A percentile compares a stretch with the other conserved stretches of the same genome.
Evolutionary conservation across 345 rosid genomes (phyloP).

Genomic region (Pistacia atlantica): DNA sequence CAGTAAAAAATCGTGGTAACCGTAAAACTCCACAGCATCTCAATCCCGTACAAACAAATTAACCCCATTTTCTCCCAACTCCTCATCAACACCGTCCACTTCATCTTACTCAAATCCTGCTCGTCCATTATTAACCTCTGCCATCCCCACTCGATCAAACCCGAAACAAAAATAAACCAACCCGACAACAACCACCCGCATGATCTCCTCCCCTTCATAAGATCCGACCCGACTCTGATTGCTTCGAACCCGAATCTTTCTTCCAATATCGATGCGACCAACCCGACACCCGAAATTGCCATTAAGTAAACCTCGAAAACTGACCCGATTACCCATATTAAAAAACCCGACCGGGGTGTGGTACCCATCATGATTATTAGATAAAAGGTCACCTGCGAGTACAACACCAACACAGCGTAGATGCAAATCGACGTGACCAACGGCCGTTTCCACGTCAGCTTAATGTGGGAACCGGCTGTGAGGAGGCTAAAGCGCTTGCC

Average conservation of each 20-base stretch:
- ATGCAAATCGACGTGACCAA: constrained; percentile 53
- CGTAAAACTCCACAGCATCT: constrained; percentile 61
- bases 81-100: constrained; percentile 38
- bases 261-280: constrained; percentile 70
- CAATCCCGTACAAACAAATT: constrained; percentile 51
- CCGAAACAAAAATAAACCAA: constrained; percentile 42
- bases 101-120: constrained; percentile 29
- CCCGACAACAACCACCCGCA: constrained; percentile 58
- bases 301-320: constrained; percentile 57
- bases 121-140: constrained; percentile 43
- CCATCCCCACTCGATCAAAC: constrained; percentile 54
- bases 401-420: constrained; percentile 46
- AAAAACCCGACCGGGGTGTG: constrained; percentile 25
- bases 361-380: constrained; percentile 29
- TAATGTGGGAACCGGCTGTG: constrained; percentile 30
- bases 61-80: constrained; percentile 45
- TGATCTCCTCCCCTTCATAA: constrained; percentile 62
- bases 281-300: constrained; percentile 56
- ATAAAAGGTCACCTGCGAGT: constrained; percentile 33
- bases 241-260: constrained; percentile 63
- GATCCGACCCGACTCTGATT: constrained; percentile 39
- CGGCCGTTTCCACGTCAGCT: constrained; percentile 42
- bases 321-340: constrained; percentile 31
- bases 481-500: constrained; percentile 31
- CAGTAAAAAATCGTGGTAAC: constrained; percentile 62